Percentiles rank a stretch among this genome's conserved stretches.
These are phyloP conservation scores for Trametes maxima DNA, from an alignment of 768 basidiomycete species.

Conservation along the genomic window DNA sequence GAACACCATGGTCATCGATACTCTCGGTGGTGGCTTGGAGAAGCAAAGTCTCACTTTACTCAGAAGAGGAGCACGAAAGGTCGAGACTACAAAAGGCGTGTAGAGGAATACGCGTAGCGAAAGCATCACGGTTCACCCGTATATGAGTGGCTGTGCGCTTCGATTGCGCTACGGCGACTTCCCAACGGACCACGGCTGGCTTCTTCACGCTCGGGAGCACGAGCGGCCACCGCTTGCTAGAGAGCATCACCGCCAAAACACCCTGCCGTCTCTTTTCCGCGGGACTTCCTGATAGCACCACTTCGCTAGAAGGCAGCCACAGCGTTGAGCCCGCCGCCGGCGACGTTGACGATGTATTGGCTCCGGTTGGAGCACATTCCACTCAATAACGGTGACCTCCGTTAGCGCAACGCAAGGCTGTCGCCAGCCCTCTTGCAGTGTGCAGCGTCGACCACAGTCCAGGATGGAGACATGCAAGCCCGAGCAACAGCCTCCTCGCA, in stretches of 20 bases:
- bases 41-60: too few relatives aligned
- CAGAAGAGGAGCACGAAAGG: too few relatives aligned
- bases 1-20: too few relatives aligned
- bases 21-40: too few relatives aligned
- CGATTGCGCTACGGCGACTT: neutral
- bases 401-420: too few relatives aligned
- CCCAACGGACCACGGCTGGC: neutral
- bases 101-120: neutral
- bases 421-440: too few relatives aligned
- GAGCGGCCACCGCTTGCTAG: slow-evolving; percentile 1
- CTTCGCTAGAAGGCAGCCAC: slow-evolving; percentile 1
- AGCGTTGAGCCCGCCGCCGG: neutral
- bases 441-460: neutral
- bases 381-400: too few relatives aligned
- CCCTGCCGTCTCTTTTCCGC: neutral
- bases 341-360: neutral
- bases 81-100: neutral
- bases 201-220: slow-evolving; percentile 2
- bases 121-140: neutral
- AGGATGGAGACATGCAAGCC: neutral
- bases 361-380: too few relatives aligned
- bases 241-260: neutral
- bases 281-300: slow-evolving; percentile 1
- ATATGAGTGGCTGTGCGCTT: slow-evolving; percentile 9
- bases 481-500: neutral